A percentile compares a stretch with the other conserved stretches of the same genome.
phyloP scores from a whole-genome alignment of 2,329 filamentous ascomycete species.

The Epichloe elymi region DNA sequence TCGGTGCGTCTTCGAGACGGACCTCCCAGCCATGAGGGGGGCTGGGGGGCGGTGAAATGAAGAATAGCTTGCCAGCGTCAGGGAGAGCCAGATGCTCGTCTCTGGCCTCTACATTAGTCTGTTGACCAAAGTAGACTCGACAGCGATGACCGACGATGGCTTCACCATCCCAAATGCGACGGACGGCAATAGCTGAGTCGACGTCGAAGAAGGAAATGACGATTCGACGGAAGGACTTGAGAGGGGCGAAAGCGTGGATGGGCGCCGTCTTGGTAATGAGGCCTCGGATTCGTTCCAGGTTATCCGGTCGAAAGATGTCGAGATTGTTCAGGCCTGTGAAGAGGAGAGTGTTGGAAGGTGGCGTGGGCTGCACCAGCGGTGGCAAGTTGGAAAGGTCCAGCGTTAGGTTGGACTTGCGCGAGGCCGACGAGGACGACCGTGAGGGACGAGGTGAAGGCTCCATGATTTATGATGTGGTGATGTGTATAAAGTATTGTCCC shows the following conservation, averaged over 20 bases:
- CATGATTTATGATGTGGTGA: slow-evolving; percentile 14
- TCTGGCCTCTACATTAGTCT: slow-evolving; percentile 40
- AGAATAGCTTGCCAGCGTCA: slow-evolving; percentile 58
- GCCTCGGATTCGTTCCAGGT: slow-evolving; percentile 59
- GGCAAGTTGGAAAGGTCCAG: slow-evolving; percentile 65
- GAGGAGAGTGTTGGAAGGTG: slow-evolving; percentile 71
- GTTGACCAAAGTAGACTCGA: slow-evolving; percentile 55
- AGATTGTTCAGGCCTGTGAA: slow-evolving; percentile 66
- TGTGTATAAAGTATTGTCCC: slow-evolving; percentile 1
- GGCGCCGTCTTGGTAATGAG: slow-evolving; percentile 57
- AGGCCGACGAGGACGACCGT: slow-evolving; percentile 33
- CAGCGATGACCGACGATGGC: slow-evolving; percentile 55
- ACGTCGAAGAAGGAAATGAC: slow-evolving; percentile 64
- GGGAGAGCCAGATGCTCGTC: slow-evolving; percentile 52
- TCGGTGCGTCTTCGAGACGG: slow-evolving; percentile 54
- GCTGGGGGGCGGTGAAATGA: slow-evolving; percentile 61
- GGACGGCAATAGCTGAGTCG: slow-evolving; percentile 57
- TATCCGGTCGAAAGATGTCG: slow-evolving; percentile 61
- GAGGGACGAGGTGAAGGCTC: slow-evolving; percentile 25
- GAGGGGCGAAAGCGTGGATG: slow-evolving; percentile 65
- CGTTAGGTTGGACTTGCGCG: slow-evolving; percentile 39
- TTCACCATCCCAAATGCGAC: slow-evolving; percentile 62
- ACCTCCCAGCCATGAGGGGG: slow-evolving; percentile 57
- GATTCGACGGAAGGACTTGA: slow-evolving; percentile 74
- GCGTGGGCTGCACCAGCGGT: slow-evolving; percentile 54